These are phyloP conservation scores for Plasmodium blacklocki DNA, from an alignment of 169 alveolate species.

Conservation along the genomic window DNA sequence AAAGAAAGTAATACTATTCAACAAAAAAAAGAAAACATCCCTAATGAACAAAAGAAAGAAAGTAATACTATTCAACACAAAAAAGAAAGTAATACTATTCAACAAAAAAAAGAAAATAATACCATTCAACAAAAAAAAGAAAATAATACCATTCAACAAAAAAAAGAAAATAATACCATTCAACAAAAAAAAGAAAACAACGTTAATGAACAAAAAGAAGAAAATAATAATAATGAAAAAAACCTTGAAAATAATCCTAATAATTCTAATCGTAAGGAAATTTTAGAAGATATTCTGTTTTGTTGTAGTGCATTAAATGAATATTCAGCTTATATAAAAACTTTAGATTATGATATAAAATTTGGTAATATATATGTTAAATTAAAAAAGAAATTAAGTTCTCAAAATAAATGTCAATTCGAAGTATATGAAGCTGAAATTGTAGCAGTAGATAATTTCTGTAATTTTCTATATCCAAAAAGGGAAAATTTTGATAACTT, in stretches of 20 bases:
- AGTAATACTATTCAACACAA: neutral
- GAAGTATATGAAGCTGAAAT: conserved; percentile 73
- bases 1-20: neutral
- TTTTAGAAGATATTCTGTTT: neutral
- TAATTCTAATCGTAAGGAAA: no score
- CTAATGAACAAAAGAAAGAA: neutral
- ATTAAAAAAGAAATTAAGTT: conserved; percentile 62
- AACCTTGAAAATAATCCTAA: neutral
- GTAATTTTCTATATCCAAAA: conserved; percentile 22
- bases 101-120: neutral
- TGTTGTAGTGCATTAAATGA: conserved; percentile 20
- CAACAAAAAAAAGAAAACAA: neutral
- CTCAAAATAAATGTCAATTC: conserved; percentile 74
- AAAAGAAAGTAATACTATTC: neutral
- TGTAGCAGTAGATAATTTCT: conserved; percentile 57
- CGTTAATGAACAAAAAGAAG: neutral
- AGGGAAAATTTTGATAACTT: conserved; percentile 44
- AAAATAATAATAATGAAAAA: neutral
- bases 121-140: neutral
- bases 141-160: neutral
- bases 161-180: neutral
- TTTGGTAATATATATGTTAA: conserved; percentile 57
- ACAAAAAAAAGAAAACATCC: conserved; percentile 11
- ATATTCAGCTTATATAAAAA: conserved; percentile 26
- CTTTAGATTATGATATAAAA: conserved; percentile 60